Conservation (phyloP, 106 monocot genomes). For the Chionographis japonica region DNA sequence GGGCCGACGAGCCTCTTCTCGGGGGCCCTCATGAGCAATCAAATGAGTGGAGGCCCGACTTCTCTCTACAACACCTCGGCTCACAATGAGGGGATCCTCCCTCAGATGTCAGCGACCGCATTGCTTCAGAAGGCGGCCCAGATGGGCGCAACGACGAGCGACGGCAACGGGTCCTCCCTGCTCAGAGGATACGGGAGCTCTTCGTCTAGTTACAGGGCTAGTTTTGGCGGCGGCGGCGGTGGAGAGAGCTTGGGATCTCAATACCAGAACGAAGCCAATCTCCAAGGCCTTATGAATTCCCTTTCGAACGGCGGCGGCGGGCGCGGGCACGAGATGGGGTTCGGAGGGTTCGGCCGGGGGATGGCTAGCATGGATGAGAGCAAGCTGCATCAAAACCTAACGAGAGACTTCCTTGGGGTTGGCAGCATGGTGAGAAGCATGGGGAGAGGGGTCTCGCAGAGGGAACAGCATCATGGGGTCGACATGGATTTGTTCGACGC, state of each 20-base stretch:
- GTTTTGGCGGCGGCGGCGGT: constrained; percentile 1
- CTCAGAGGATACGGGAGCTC: constrained; percentile 28
- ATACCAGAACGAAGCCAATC: constrained; percentile 26
- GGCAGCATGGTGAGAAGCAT: constrained; percentile 33
- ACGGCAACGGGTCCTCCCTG: constrained; percentile 14
- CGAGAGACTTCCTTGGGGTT: constrained; percentile 66
- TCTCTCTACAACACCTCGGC: constrained; percentile 25
- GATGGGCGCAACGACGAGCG: constrained; percentile 38
- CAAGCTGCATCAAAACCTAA: constrained; percentile 26
- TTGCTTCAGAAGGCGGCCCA: constrained; percentile 57
- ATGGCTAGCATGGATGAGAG: constrained; percentile 12
- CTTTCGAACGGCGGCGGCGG: constrained; percentile 22
- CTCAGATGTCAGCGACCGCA: constrained; percentile 78
- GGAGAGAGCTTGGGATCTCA: constrained; percentile 17
- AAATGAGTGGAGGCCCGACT: constrained; percentile 12
- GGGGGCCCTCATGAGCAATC: constrained; percentile 27
- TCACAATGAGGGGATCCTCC: constrained; percentile 14
- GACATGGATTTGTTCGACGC: constrained; percentile 17
- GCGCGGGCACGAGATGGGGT: not conserved
- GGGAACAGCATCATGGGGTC: constrained; percentile 18
- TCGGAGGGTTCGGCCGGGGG: constrained; percentile 6
- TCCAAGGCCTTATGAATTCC: constrained; percentile 59
- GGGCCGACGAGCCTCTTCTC: constrained; percentile 20
- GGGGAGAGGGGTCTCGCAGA: constrained; percentile 11
- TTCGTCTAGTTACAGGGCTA: constrained; percentile 5